Percentiles rank a stretch among this genome's conserved stretches.
Evolutionary conservation across 768 basidiomycete genomes (phyloP).

Genomic region (Kwoniella sp.): DNA sequence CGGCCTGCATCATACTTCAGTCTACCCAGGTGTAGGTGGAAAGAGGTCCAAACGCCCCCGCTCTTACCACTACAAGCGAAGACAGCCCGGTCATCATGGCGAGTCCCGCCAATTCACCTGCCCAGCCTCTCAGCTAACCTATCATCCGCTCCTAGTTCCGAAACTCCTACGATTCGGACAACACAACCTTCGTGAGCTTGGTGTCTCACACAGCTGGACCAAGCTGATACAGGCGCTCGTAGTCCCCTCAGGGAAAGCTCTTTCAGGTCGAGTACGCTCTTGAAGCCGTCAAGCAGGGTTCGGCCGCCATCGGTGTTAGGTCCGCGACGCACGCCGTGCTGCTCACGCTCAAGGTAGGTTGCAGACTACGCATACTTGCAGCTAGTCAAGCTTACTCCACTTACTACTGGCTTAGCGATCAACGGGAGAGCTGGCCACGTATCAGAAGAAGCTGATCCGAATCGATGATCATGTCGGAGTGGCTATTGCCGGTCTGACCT

Average conservation of each 20-base stretch:
- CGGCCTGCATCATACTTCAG: no score
- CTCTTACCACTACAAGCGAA: no score
- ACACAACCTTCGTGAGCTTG: conserved; percentile 60
- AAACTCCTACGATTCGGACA: conserved; percentile 98
- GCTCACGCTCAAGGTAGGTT: conserved; percentile 79
- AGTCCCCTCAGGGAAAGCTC: conserved; percentile 79
- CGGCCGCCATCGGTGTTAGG: conserved; percentile 92
- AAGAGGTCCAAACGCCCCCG: background rate
- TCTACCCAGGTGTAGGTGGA: no score
- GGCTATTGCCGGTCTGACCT: conserved; percentile 97
- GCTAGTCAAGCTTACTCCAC: background rate
- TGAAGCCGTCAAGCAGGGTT: conserved; percentile 99
- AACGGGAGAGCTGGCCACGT: conserved; percentile 95
- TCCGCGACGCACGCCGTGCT: conserved; percentile 93
- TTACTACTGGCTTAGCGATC: conserved; percentile 66
- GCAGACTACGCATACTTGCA: no score
- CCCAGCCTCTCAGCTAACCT: background rate
- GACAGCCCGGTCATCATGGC: conserved; percentile 14
- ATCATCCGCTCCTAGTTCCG: conserved; percentile 50
- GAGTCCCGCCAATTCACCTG: background rate
- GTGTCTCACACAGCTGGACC: background rate
- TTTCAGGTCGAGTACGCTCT: conserved; percentile 98
- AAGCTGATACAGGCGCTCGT: background rate
- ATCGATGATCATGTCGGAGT: conserved; percentile 99
- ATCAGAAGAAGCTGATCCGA: conserved; percentile 99